Evolutionary conservation across 1,139 yeast species (phyloP), one percentile per base, ranked within the genome.

Genomic region (Sugiyamaella novakii): DNA sequence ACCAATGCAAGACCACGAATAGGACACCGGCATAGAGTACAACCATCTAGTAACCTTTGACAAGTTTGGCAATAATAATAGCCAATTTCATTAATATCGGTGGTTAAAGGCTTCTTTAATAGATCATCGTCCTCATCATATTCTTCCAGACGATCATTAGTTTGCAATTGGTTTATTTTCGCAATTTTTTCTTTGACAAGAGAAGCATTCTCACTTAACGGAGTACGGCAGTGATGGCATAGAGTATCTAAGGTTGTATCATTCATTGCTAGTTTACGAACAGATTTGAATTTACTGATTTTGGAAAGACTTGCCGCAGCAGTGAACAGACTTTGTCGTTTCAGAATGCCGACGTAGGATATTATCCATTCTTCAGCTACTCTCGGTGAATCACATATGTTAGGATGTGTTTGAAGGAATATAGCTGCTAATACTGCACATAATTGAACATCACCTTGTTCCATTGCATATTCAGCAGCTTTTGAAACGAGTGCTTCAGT

Each of bases 61-160:
- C 97, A 91, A 36, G 74, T 75, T 46, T 82, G 88, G 69, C 97
- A 91, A 64, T 83, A 87, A 96, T 96, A 89, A 59, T 77, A 83
- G 0, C 94, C 95, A 59, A 78, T 76, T 12, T 69, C 54, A 11
- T 33, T 42, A 7, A 30, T 17, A 36, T 33, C 34, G 12, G 31
- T 14, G 6, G 38, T 36, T n/a, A 42, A 25, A 25, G 33, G 39
- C 10, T 18, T 42, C 11, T 8, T 25, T 14, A 18, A 11, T 15
- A 30, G 46, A 24, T 42, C 39, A 14, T 34, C 46, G 10, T 42
- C 39, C n/a, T 31, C 46, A 15, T 42, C 46, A 11, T 15, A 25
- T 8, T 34, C 39, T 12, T 38, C 58, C 15, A 54, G 58, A 7
- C 8, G 5, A 22, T 57, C 60, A 47, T 33, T 43, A 5, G 43